Percentiles rank a stretch among this genome's conserved stretches.
Evolutionary conservation across 345 rosid genomes (phyloP).

Genomic region (Lumnitzera littorea): DNA sequence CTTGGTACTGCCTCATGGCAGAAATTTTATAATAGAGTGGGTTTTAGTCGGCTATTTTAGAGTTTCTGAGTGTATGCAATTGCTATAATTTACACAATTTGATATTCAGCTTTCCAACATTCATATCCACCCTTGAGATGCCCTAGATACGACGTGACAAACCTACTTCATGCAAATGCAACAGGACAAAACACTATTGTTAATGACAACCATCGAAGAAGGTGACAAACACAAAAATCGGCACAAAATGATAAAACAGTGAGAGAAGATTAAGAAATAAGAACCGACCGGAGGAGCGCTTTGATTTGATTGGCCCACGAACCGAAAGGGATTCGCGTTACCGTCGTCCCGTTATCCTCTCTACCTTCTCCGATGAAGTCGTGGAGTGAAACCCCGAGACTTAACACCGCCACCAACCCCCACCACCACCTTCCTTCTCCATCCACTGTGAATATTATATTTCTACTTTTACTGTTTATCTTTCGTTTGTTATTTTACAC

Average conservation of each 20-base stretch:
- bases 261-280: background rate
- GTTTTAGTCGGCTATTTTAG: too few species aligned
- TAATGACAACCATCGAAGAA: background rate
- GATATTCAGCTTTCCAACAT: too few species aligned
- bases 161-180: background rate
- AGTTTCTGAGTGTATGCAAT: too few species aligned
- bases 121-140: too few species aligned
- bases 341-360: conserved; percentile 9
- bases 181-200: background rate
- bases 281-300: conserved; percentile 63
- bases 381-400: conserved; percentile 6
- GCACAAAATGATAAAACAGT: background rate
- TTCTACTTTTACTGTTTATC: too few species aligned
- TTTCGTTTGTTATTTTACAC: too few species aligned
- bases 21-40: too few species aligned
- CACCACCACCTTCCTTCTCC: conserved; percentile 13
- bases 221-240: background rate
- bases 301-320: conserved; percentile 84
- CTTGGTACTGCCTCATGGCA: too few species aligned
- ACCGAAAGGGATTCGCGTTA: conserved; percentile 70
- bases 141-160: too few species aligned
- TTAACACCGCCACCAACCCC: conserved; percentile 10
- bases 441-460: too few species aligned
- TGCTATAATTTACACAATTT: too few species aligned
- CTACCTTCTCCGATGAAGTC: conserved; percentile 15